These are phyloP conservation scores for Colletotrichum endophyticum DNA, from an alignment of 2,329 filamentous ascomycete genomes.

Conservation along the genomic window DNA sequence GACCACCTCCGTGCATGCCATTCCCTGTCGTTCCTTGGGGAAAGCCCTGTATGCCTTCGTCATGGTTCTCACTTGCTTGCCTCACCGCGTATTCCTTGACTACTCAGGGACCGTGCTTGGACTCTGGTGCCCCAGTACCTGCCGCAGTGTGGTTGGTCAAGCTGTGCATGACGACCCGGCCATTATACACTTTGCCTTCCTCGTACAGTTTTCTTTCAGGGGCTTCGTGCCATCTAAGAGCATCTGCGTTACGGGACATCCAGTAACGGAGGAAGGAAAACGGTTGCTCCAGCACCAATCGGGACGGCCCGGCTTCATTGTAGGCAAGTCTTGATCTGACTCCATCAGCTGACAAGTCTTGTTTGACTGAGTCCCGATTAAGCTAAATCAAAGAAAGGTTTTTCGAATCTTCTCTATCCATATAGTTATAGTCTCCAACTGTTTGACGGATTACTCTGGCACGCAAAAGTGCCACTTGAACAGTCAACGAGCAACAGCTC, in stretches of 20 bases:
- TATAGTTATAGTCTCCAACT: not conserved
- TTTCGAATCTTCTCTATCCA: not conserved
- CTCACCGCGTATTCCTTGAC: not conserved
- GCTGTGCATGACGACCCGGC: not conserved
- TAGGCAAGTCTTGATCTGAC: not conserved
- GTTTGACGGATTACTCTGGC: not conserved
- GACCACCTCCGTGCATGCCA: not conserved
- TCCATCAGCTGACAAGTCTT: not conserved
- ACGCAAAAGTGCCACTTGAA: not conserved
- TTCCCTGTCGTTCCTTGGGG: not conserved
- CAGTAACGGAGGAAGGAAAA: not conserved
- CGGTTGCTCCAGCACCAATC: not conserved
- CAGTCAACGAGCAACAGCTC: not conserved
- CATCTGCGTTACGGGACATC: not conserved
- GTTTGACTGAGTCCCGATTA: not conserved
- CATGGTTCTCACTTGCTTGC: not conserved
- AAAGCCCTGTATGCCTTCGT: not conserved
- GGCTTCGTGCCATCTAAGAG: not conserved
- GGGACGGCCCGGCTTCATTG: not conserved
- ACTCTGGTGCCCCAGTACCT: not conserved
- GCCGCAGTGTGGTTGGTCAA: not conserved
- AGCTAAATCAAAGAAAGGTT: not conserved
- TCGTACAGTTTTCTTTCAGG: not conserved
- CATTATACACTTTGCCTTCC: not conserved
- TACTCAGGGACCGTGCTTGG: not conserved